Conservation (phyloP, 1,139 yeast genomes). For the Scheffersomyces parashehatae region DNA sequence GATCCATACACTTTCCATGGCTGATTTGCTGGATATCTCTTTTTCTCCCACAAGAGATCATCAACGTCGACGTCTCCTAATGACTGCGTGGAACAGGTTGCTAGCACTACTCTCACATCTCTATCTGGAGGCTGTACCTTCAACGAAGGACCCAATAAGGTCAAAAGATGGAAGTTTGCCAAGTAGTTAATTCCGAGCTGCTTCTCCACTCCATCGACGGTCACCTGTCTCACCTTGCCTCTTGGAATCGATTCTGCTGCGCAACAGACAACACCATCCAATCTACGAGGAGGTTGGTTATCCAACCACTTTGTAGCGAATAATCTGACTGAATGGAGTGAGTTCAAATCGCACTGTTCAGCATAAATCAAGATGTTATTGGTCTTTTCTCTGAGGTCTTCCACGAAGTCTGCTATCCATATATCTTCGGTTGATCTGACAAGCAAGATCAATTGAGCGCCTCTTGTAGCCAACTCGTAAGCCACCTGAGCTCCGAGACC, state of each 20-base stretch:
- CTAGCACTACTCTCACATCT: constrained; percentile 77
- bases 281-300: constrained; percentile 82
- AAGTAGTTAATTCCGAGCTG: constrained; percentile 84
- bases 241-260: constrained; percentile 83
- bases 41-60: constrained; percentile 68
- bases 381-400: constrained; percentile 70
- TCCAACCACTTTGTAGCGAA: constrained; percentile 96
- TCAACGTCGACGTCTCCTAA: constrained; percentile 63
- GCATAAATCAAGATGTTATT: constrained; percentile 78
- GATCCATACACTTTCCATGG: constrained; percentile 84
- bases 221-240: constrained; percentile 57
- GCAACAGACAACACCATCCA: constrained; percentile 86
- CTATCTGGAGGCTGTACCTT: constrained; percentile 92
- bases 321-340: constrained; percentile 74
- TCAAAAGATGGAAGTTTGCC: constrained; percentile 77
- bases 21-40: constrained; percentile 56
- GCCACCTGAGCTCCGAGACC: constrained; percentile 85
- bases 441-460: constrained; percentile 83
- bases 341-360: constrained; percentile 80
- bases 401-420: constrained; percentile 80
- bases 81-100: constrained; percentile 77
- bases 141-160: constrained; percentile 75
- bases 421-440: constrained; percentile 64
- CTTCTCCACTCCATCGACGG: constrained; percentile 80
- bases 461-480: constrained; percentile 69